Evolutionary conservation across 2,329 filamentous ascomycete genomes (phyloP), one percentile per base, ranked within the genome.

Genomic region (Colletotrichum tofieldiae): DNA sequence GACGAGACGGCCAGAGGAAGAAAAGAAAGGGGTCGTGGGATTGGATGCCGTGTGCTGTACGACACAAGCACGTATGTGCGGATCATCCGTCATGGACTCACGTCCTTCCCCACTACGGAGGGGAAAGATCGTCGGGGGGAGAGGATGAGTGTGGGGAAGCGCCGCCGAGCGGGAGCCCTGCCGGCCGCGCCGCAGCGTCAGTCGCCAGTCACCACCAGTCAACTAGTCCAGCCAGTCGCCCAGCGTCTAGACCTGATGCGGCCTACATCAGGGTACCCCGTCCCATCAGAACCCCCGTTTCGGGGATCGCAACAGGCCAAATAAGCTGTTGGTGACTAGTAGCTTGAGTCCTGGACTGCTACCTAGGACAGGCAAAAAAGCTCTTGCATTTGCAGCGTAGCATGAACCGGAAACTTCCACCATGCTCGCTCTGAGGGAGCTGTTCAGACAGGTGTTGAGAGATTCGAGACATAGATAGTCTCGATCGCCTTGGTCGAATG

Each of bases 81-180:
- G 43, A 62, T 62, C 64, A 71, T 71, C 64, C 49, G 35, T 56
- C 47, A 49, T 62, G n/a, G 6, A 45, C 63, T 35, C 35, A 29
- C 16, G 45, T 35, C n/a, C 52, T 23, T 41, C 26, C 26, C 35
- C n/a, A 7, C 26, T 35, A 39, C 29, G 47, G 41, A 49, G 23
- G 65, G 65, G 23, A 68, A 63, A 20, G 65, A 69, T 72, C 65
- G 58, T 43, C 65, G 35, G 51, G 49, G 20, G 18, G 11, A 43
- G 6, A 43, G 35, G 20, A 9, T 55, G 39, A 68, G 43, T 62
- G 51, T 68, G 52, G 65, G 35, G 56, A 58, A 60, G 20, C n/a
- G 54, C 55, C 58, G 68, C 56, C 49, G 39, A 43, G 55, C 20
- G 56, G 41, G 45, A 61, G 35, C 54, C 20, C 60, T 56, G 49